Evolutionary conservation across 2,329 filamentous ascomycete species (phyloP).

Genomic region (Cercospora berteroae): DNA sequence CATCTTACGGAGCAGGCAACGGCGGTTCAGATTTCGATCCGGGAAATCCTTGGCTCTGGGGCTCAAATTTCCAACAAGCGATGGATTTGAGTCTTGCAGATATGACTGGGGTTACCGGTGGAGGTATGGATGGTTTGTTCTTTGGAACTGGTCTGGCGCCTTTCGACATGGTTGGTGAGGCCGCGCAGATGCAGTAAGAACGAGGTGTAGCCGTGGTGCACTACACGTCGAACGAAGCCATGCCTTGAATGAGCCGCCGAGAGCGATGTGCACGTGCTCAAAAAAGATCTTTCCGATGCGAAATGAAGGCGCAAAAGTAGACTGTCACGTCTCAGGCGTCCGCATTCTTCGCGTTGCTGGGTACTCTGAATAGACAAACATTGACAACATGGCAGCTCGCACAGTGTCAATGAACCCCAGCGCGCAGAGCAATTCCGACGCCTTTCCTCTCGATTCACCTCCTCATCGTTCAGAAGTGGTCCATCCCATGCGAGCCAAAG

Average conservation of each 20-base stretch:
- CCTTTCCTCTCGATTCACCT: not conserved
- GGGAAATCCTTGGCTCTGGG: constrained; percentile 32
- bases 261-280: too few species aligned
- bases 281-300: not conserved
- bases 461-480: not conserved
- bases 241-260: not conserved
- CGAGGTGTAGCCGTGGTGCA: not conserved
- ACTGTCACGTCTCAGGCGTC: not conserved
- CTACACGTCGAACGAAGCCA: not conserved
- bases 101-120: constrained; percentile 35
- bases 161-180: constrained; percentile 17
- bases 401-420: not conserved
- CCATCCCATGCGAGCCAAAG: not conserved
- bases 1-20: not conserved
- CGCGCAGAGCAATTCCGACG: not conserved
- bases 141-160: constrained; percentile 33
- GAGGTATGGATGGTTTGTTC: constrained; percentile 36
- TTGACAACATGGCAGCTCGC: not conserved
- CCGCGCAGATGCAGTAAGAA: not conserved
- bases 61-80: constrained; percentile 38
- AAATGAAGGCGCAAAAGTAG: not conserved
- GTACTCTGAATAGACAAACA: not conserved
- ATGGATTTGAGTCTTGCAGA: constrained; percentile 38
- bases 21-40: constrained; percentile 11
- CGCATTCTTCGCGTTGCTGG: not conserved